Percentiles rank a stretch among this genome's conserved stretches.
These are phyloP conservation scores for Cucumis hystrix DNA, from an alignment of 306 rosid species.

Conservation along the genomic window DNA sequence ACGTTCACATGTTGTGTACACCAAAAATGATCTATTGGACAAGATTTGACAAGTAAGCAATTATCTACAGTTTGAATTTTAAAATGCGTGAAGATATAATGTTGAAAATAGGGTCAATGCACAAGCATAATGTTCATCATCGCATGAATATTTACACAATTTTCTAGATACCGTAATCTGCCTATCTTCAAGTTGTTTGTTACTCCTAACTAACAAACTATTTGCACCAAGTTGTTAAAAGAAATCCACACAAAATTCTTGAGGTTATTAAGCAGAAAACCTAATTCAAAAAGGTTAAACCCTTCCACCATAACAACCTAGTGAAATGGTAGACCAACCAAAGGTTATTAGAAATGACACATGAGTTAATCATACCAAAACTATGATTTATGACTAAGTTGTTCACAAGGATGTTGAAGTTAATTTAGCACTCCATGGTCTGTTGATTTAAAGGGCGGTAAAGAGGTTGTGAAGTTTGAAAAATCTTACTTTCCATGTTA, in stretches of 20 bases:
- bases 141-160: too few species aligned
- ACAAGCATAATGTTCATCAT: too few species aligned
- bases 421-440: too few species aligned
- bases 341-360: not conserved
- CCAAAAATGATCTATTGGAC: not conserved
- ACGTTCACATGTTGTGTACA: not conserved
- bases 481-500: too few species aligned
- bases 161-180: too few species aligned
- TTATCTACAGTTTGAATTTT: not conserved
- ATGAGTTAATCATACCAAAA: not conserved
- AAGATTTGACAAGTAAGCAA: not conserved
- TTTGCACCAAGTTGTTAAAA: not conserved
- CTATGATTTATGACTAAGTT: not conserved
- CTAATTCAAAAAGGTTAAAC: not conserved
- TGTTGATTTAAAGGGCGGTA: too few species aligned
- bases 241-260: not conserved
- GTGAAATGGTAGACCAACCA: not conserved
- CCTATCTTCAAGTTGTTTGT: not conserved
- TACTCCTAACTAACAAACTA: not conserved
- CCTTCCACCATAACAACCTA: not conserved
- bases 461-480: too few species aligned
- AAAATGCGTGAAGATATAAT: not conserved
- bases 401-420: not conserved
- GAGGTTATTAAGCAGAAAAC: not conserved
- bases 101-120: not conserved